Percentiles rank a stretch among this genome's conserved stretches.
Evolutionary conservation across 1,139 yeast species (phyloP).

Genomic region (Zhuliangozyma parablackwelliae): DNA sequence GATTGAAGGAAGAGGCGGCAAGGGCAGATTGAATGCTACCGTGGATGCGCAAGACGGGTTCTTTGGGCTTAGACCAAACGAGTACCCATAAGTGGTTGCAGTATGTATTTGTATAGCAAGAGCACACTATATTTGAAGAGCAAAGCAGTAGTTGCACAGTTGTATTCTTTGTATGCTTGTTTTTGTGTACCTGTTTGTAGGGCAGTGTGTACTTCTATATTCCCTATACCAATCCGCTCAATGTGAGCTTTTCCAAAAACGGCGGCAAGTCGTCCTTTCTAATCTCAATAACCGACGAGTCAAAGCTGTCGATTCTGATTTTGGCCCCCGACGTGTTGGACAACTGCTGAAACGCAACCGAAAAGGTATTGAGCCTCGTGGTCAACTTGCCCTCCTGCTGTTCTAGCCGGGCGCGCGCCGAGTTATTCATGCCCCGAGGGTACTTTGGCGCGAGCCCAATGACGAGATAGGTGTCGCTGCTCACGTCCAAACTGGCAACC

Average conservation of each 20-base stretch:
- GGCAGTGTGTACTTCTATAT: not conserved
- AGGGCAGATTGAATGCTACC: constrained; percentile 12
- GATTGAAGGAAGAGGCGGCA: constrained; percentile 24
- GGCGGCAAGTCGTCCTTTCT: constrained; percentile 83
- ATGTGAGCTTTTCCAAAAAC: constrained; percentile 70
- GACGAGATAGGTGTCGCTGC: constrained; percentile 77
- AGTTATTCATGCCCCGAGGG: constrained; percentile 55
- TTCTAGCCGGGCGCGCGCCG: constrained; percentile 37
- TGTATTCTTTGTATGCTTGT: too few relatives aligned
- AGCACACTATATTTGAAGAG: too few relatives aligned
- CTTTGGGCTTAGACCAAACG: constrained; percentile 36
- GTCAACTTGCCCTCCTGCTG: constrained; percentile 29
- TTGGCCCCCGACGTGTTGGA: constrained; percentile 82
- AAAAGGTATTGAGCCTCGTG: constrained; percentile 67
- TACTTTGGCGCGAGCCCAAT: constrained; percentile 86
- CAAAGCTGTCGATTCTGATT: constrained; percentile 89
- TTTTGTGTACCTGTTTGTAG: too few relatives aligned
- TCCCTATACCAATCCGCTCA: constrained; percentile 6
- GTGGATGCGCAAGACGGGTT: constrained; percentile 34
- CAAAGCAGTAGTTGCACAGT: too few relatives aligned
- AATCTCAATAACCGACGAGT: constrained; percentile 88
- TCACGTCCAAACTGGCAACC: constrained; percentile 75
- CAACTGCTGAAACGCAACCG: constrained; percentile 84
- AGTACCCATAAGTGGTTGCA: constrained; percentile 2
- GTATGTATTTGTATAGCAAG: too few relatives aligned